Conservation (phyloP, 2,329 filamentous ascomycete species). For the Cryphonectria naterciae region DNA sequence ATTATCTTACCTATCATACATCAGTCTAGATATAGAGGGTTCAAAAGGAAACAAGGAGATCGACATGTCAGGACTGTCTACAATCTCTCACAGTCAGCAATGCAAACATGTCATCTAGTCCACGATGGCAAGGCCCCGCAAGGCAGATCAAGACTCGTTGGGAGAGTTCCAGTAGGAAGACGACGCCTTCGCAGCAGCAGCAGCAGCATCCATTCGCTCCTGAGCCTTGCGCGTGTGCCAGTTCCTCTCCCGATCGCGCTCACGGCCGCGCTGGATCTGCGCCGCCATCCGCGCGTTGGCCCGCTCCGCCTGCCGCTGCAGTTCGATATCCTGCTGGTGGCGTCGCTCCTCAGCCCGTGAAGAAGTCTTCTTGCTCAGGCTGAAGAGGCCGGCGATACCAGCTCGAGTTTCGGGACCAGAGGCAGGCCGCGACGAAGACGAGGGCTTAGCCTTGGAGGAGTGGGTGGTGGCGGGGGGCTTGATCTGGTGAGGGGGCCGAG, state of each 20-base stretch:
- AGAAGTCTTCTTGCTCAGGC: not conserved
- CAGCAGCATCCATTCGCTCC: not conserved
- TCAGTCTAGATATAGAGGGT: not conserved
- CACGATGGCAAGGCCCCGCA: not conserved
- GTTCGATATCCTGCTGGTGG: not conserved
- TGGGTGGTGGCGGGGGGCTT: not conserved
- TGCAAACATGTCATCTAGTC: not conserved
- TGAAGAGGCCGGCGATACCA: not conserved
- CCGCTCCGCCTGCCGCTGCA: not conserved
- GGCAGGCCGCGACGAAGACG: not conserved
- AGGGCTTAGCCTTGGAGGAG: not conserved
- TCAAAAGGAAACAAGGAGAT: not conserved
- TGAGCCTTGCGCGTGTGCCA: conserved; percentile 16
- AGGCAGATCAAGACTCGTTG: not conserved
- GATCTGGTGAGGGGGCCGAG: not conserved
- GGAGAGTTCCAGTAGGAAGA: not conserved
- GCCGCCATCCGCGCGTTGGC: conserved; percentile 3
- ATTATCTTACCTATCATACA: not conserved
- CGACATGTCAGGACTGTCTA: not conserved
- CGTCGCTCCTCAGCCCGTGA: not conserved
- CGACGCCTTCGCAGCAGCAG: too few relatives aligned
- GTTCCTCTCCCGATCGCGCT: conserved; percentile 10
- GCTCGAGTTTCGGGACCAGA: not conserved
- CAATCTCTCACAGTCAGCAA: not conserved
- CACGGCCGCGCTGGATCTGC: conserved; percentile 14